Evolutionary conservation across 139 green algal species (phyloP).

Genomic region (Microglena sp.): DNA sequence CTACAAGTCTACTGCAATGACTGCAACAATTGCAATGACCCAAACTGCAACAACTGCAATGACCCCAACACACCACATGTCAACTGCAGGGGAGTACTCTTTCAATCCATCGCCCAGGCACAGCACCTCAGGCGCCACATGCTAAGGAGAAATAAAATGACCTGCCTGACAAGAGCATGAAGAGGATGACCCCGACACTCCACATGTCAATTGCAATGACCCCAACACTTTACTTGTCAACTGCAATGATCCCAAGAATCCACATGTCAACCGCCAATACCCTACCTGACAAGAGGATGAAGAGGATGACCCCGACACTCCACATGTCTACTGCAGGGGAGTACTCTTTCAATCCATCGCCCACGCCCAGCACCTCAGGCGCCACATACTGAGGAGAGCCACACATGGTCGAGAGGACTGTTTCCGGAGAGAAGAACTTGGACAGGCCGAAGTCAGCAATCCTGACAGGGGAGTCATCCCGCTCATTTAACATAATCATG

Average conservation of each 20-base stretch:
- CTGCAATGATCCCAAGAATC: too few relatives aligned
- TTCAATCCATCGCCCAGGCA: constrained; percentile 54
- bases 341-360: constrained; percentile 54
- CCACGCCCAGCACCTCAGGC: constrained; percentile 60
- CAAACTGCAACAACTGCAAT: too few relatives aligned
- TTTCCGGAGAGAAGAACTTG: constrained; percentile 65
- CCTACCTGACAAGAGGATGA: constrained; percentile 52
- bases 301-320: constrained; percentile 71
- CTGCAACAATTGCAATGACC: too few relatives aligned
- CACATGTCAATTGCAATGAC: too few relatives aligned
- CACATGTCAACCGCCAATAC: too few relatives aligned
- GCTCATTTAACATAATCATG: constrained; percentile 61
- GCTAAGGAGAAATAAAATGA: too few relatives aligned
- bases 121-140: constrained; percentile 64
- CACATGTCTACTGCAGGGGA: constrained; percentile 67
- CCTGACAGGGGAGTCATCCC: constrained; percentile 56
- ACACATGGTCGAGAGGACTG: constrained; percentile 66
- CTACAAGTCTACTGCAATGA: too few relatives aligned
- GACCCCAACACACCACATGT: too few relatives aligned
- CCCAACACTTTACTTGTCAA: too few relatives aligned
- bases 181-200: constrained; percentile 71
- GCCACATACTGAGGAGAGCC: constrained; percentile 65
- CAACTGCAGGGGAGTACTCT: constrained; percentile 53
- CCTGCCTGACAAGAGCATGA: constrained; percentile 53
- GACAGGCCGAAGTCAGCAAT: constrained; percentile 76